These are phyloP conservation scores for Schizothecium vesticola DNA, from an alignment of 495 filamentous ascomycete species.

Conservation along the genomic window DNA sequence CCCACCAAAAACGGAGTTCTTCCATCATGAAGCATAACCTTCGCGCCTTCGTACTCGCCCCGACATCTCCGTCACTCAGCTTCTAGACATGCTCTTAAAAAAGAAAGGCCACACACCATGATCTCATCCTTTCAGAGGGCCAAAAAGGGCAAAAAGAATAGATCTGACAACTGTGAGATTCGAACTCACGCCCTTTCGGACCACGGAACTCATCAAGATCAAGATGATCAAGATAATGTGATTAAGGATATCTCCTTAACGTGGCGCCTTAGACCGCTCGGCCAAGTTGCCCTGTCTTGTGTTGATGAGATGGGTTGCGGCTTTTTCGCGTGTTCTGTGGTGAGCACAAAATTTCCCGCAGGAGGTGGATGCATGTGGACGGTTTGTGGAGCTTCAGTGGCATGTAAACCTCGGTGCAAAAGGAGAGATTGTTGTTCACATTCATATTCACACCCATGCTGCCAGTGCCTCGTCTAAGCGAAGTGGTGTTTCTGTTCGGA, in stretches of 20 bases:
- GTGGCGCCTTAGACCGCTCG: background rate
- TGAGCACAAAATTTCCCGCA: background rate
- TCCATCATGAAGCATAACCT: background rate
- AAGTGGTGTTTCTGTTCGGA: background rate
- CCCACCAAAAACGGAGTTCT: background rate
- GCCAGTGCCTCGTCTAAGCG: background rate
- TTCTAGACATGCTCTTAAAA: background rate
- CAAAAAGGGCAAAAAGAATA: background rate
- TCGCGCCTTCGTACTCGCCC: background rate
- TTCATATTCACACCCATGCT: background rate
- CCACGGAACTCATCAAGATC: background rate
- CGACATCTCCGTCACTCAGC: background rate
- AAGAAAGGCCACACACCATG: background rate
- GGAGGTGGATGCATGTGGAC: background rate
- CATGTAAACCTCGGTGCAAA: background rate
- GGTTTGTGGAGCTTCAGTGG: background rate
- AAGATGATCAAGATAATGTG: background rate
- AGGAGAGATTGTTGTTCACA: background rate
- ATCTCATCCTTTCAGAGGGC: background rate
- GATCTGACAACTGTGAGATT: background rate
- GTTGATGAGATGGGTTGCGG: background rate
- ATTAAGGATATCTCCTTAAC: background rate
- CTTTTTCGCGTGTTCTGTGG: background rate
- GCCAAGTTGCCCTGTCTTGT: background rate
- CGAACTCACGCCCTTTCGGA: background rate